Conservation (phyloP, 805 yeast species). For the Lachancea sp. region DNA sequence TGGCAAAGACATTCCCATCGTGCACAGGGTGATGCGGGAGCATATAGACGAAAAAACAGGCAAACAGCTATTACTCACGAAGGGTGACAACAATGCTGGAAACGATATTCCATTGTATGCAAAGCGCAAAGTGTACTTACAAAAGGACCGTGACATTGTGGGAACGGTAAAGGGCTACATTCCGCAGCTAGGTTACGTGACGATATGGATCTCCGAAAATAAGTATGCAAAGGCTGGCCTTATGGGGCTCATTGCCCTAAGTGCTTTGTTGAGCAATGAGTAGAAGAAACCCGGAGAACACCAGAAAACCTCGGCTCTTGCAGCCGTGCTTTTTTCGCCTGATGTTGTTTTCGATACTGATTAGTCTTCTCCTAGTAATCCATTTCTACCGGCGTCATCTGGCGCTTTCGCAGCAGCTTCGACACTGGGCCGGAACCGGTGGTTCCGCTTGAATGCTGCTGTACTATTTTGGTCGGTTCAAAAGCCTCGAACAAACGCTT, state of each 20-base stretch:
- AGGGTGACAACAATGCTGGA: slow-evolving; percentile 92
- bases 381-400: slow-evolving; percentile 26
- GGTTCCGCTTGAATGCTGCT: slow-evolving; percentile 14
- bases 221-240: slow-evolving; percentile 72
- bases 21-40: slow-evolving; percentile 86
- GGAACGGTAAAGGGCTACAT: slow-evolving; percentile 92
- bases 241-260: slow-evolving; percentile 65
- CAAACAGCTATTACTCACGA: slow-evolving; percentile 74
- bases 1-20: slow-evolving; percentile 86
- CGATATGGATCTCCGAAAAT: slow-evolving; percentile 86
- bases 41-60: slow-evolving; percentile 38
- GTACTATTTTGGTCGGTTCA: slow-evolving; percentile 10
- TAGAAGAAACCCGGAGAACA: slow-evolving; percentile 15
- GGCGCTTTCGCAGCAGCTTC: slow-evolving; percentile 22
- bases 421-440: slow-evolving; percentile 9
- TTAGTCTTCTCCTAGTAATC: slow-evolving; percentile 26
- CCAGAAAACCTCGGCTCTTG: not conserved
- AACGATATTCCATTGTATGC: slow-evolving; percentile 87
- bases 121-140: slow-evolving; percentile 64
- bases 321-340: too few relatives aligned
- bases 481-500: slow-evolving; percentile 33
- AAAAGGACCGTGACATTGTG: slow-evolving; percentile 69
- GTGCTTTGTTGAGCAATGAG: slow-evolving; percentile 58
- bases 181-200: slow-evolving; percentile 84
- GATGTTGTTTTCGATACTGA: not conserved